Percentiles rank a stretch among this genome's conserved stretches.
phyloP scores from a whole-genome alignment of 768 basidiomycete species.

The Crepidotus variabilis region DNA sequence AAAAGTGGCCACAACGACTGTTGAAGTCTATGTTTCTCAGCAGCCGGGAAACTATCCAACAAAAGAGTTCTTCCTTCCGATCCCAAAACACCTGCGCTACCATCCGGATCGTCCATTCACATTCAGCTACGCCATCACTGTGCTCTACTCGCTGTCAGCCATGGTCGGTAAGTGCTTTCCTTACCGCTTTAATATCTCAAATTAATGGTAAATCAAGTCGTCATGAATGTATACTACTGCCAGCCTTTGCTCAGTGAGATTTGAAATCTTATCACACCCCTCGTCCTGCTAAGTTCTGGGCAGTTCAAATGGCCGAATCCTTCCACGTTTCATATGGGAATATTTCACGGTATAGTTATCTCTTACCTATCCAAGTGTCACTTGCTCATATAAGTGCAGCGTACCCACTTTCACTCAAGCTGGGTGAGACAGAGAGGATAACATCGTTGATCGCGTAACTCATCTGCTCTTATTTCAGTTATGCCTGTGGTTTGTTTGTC shows the following conservation, averaged over 20 bases:
- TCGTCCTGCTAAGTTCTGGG: not conserved
- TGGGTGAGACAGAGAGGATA: slow-evolving; percentile 35
- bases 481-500: slow-evolving; percentile 68
- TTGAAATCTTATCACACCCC: slow-evolving; percentile 2
- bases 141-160: not conserved
- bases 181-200: not conserved
- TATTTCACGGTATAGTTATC: slow-evolving; percentile 12
- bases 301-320: slow-evolving; percentile 34
- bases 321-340: slow-evolving; percentile 17
- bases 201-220: slow-evolving; percentile 29
- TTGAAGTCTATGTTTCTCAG: not conserved
- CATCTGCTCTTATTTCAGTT: slow-evolving; percentile 32
- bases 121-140: not conserved
- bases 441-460: not conserved
- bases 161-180: not conserved
- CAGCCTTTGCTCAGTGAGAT: slow-evolving; percentile 69
- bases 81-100: slow-evolving; percentile 1
- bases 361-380: not conserved
- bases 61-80: slow-evolving; percentile 1
- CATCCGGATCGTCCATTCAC: not conserved
- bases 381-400: slow-evolving; percentile 22
- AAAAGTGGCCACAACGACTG: not conserved
- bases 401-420: slow-evolving; percentile 65
- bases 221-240: slow-evolving; percentile 75
- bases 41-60: not conserved